Conservation (phyloP, 441 rosid genomes). For the Kokia cookei region DNA sequence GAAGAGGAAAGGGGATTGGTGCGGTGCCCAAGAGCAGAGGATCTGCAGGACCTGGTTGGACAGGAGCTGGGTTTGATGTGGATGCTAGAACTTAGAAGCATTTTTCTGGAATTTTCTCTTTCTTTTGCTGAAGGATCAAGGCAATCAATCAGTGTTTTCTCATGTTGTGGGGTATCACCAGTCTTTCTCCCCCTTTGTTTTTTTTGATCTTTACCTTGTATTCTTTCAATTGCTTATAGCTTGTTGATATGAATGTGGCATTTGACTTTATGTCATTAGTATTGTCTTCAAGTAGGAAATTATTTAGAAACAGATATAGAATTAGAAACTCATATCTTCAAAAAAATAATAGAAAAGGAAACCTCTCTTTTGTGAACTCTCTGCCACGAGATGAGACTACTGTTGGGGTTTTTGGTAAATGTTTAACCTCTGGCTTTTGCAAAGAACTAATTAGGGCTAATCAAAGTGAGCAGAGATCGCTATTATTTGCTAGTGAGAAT, state of each 20-base stretch:
- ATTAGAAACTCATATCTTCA: background rate
- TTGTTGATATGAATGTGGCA: constrained; percentile 8
- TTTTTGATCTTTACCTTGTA: background rate
- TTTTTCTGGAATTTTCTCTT: constrained; percentile 9
- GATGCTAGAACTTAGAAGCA: constrained; percentile 54
- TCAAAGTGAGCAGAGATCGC: background rate
- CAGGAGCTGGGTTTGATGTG: constrained; percentile 87
- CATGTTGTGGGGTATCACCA: background rate
- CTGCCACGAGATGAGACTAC: background rate
- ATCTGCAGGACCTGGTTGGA: constrained; percentile 59
- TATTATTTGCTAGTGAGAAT: background rate
- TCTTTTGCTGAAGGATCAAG: background rate
- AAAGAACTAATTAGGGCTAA: background rate
- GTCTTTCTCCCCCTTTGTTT: background rate
- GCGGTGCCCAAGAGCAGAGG: constrained; percentile 56
- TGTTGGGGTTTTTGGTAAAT: background rate
- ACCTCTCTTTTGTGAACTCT: background rate
- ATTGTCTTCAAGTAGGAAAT: background rate
- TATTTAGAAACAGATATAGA: background rate
- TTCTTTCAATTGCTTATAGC: constrained; percentile 13
- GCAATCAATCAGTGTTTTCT: background rate
- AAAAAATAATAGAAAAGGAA: background rate
- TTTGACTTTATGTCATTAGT: background rate
- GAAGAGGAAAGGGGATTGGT: constrained; percentile 66
- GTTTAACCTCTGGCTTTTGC: background rate